Evolutionary conservation across 2,329 filamentous ascomycete species (phyloP).

Genomic region (Parastagonospora avenae): DNA sequence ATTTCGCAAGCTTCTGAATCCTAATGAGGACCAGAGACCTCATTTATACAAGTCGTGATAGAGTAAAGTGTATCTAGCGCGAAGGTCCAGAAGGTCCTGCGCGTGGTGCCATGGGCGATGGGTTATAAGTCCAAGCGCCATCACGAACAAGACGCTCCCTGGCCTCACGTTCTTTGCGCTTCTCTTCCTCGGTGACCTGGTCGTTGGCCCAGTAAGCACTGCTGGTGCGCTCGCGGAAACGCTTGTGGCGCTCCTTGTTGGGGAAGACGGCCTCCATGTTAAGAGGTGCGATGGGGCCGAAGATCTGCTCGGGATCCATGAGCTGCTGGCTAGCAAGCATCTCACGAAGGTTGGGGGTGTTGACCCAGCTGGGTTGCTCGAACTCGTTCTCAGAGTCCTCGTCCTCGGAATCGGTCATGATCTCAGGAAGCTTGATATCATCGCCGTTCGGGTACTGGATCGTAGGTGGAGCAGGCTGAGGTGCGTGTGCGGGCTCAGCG

Average conservation of each 20-base stretch:
- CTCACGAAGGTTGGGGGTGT: slow-evolving; percentile 79
- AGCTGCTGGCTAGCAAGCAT: slow-evolving; percentile 82
- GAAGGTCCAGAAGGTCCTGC: slow-evolving; percentile 24
- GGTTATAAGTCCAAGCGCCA: slow-evolving; percentile 71
- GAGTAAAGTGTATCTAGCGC: slow-evolving; percentile 1
- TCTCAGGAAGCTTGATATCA: slow-evolving; percentile 89
- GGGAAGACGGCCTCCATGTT: slow-evolving; percentile 95
- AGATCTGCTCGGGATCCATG: slow-evolving; percentile 82
- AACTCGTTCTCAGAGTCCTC: slow-evolving; percentile 72
- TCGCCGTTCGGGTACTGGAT: slow-evolving; percentile 88
- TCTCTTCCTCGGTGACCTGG: slow-evolving; percentile 84
- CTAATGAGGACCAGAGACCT: neutral
- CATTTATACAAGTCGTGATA: neutral
- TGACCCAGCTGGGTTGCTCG: slow-evolving; percentile 80
- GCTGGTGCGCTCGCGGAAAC: slow-evolving; percentile 88
- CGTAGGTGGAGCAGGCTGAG: slow-evolving; percentile 61
- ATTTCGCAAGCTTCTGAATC: neutral
- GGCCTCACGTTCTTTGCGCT: slow-evolving; percentile 77
- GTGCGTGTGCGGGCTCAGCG: slow-evolving; percentile 64
- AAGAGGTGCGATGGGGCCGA: slow-evolving; percentile 84
- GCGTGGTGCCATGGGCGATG: slow-evolving; percentile 25
- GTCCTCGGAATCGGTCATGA: slow-evolving; percentile 92
- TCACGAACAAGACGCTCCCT: slow-evolving; percentile 80
- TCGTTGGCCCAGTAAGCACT: slow-evolving; percentile 95
- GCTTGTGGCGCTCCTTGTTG: slow-evolving; percentile 77